Evolutionary conservation across 2,329 filamentous ascomycete species (phyloP), one percentile per base, ranked within the genome.

Genomic region (Huntiella moniliformis): DNA sequence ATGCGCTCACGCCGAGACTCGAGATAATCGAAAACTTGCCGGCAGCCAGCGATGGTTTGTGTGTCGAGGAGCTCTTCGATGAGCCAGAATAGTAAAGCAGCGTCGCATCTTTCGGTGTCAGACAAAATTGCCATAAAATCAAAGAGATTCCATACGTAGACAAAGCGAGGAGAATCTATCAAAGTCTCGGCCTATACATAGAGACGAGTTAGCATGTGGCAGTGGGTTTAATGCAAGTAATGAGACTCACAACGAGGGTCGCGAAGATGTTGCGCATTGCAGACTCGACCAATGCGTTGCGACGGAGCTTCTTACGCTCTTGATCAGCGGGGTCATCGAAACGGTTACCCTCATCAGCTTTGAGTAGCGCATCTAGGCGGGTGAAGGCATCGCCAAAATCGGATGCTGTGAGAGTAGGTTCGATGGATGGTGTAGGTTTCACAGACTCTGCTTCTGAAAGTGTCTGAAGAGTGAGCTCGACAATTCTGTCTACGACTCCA

Each of bases 1-100:
- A 96, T 83, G 36, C 80, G 74, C 59, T 96, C 87, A 56, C 91
- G 75, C 49, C 92, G 74, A 16, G 91, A 95, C 60, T 98, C 92
- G 38, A 98, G 72, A 56, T 87, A 98, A 57, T 93, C 86, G 58
- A 98, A 96, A 11, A 96, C 81, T 51, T 75, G 82, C 50, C 86
- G 79, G 58, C 91, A 98, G 31, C 84, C 87, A 17, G 85, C 74
- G 37, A 95, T 93, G 0, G 87, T 94, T 60, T 98, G 88, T 56
- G 86, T 94, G 60, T 98, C 92, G 18, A 98, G 71, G 1, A 98
- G 73, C 61, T 96, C 91, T 59, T 99, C 91, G 15, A 95, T 77
- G 12, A 98, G 74, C 73, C 83, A 87, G 56, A 94, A 86, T 5
- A 91, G 70, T 6, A 98, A 67, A 13, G 81, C 82, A 0, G 84